A percentile compares a stretch with the other conserved stretches of the same genome.
Evolutionary conservation across 2,329 filamentous ascomycete species (phyloP).

Genomic region (Endoconidiophora polonica): DNA sequence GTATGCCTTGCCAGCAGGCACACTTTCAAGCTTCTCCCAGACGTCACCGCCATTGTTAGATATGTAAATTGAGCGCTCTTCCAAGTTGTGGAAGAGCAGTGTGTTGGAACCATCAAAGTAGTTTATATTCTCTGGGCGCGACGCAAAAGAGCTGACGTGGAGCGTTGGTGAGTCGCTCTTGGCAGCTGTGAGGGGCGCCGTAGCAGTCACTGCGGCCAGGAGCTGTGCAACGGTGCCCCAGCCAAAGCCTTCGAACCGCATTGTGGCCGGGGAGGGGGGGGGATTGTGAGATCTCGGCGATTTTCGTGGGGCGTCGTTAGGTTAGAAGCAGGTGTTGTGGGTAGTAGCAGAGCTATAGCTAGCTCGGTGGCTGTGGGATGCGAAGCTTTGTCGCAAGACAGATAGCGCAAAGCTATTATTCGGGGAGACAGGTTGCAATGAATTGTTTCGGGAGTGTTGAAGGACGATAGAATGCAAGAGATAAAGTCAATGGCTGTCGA

Average conservation of each 20-base stretch:
- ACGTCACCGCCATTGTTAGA: constrained; percentile 65
- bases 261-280: not conserved
- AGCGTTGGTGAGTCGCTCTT: constrained; percentile 50
- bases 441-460: no score
- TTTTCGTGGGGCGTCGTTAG: not conserved
- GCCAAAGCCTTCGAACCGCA: constrained; percentile 10
- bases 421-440: no score
- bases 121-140: constrained; percentile 51
- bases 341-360: not conserved
- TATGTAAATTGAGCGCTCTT: constrained; percentile 51
- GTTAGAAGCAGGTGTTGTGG: not conserved
- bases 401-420: no score
- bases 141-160: constrained; percentile 46
- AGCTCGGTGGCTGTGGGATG: no score
- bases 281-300: not conserved
- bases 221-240: constrained; percentile 9
- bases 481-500: no score
- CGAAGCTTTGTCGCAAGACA: no score
- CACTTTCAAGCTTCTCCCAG: constrained; percentile 51
- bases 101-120: constrained; percentile 87
- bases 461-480: no score
- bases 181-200: constrained; percentile 20
- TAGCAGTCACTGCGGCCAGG: constrained; percentile 4
- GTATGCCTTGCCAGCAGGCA: constrained; percentile 45
- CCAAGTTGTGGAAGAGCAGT: constrained; percentile 55